A percentile compares a stretch with the other conserved stretches of the same genome.
Conservation (phyloP, 2,329 filamentous ascomycete genomes). For the Pyrenochaeta sp. region DNA sequence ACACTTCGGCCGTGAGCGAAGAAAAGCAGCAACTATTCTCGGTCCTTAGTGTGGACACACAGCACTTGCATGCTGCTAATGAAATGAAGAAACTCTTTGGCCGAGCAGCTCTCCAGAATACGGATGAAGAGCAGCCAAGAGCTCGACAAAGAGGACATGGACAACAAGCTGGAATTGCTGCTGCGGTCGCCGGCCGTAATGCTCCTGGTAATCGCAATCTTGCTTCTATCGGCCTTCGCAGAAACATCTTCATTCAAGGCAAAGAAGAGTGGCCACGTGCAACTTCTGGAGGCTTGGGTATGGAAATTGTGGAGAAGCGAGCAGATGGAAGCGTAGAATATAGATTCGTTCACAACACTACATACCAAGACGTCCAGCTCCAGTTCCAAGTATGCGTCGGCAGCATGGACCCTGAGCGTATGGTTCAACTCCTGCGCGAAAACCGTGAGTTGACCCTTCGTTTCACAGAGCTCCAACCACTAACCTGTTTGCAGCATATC, state of each 20-base stretch:
- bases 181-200: slow-evolving; percentile 63
- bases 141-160: slow-evolving; percentile 65
- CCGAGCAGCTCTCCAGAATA: slow-evolving; percentile 66
- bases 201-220: slow-evolving; percentile 68
- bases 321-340: slow-evolving; percentile 73
- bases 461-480: background rate
- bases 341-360: slow-evolving; percentile 75
- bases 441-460: slow-evolving; percentile 60
- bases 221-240: slow-evolving; percentile 74
- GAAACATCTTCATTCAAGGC: slow-evolving; percentile 85
- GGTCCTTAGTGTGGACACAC: slow-evolving; percentile 70
- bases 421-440: slow-evolving; percentile 77
- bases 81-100: slow-evolving; percentile 87
- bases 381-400: slow-evolving; percentile 83
- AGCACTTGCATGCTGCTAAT: slow-evolving; percentile 83
- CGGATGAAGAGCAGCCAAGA: slow-evolving; percentile 60
- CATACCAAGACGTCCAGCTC: slow-evolving; percentile 77
- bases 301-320: slow-evolving; percentile 71
- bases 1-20: slow-evolving; percentile 37
- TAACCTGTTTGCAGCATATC: slow-evolving; percentile 70
- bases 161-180: slow-evolving; percentile 66
- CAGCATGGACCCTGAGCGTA: slow-evolving; percentile 80
- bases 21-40: slow-evolving; percentile 59
- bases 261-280: slow-evolving; percentile 87
- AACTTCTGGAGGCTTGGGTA: slow-evolving; percentile 81